These are phyloP conservation scores for Hypocreales sp. DNA, from an alignment of 2,329 filamentous ascomycete species.

Conservation along the genomic window DNA sequence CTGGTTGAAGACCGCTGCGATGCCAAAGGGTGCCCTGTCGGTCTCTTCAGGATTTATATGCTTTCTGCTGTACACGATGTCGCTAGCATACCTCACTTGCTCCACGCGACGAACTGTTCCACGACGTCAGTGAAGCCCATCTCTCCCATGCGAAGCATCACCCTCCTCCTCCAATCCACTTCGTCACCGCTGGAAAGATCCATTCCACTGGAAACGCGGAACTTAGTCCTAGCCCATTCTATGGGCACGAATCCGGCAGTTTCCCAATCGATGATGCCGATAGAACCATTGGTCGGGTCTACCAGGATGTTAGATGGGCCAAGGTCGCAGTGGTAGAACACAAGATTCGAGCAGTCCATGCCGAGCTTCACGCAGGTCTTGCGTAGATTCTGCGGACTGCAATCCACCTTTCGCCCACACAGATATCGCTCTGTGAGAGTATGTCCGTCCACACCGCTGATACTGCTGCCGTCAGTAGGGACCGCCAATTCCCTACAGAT, in stretches of 20 bases:
- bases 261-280: conserved; percentile 17
- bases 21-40: too few species aligned
- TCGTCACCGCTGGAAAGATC: conserved; percentile 5
- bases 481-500: background rate
- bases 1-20: too few species aligned
- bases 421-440: conserved; percentile 5
- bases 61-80: too few species aligned
- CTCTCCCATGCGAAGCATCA: background rate
- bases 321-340: conserved; percentile 15
- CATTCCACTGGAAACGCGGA: conserved; percentile 13
- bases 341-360: conserved; percentile 13
- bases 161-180: background rate
- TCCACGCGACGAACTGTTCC: too few species aligned
- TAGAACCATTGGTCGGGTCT: conserved; percentile 5
- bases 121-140: background rate
- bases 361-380: conserved; percentile 6
- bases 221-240: conserved; percentile 17
- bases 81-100: too few species aligned
- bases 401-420: background rate
- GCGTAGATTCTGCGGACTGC: background rate
- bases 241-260: conserved; percentile 13
- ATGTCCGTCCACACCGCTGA: conserved; percentile 7
- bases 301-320: conserved; percentile 15
- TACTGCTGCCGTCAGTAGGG: background rate
- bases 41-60: too few species aligned